These are phyloP conservation scores for Plasmodium malariae DNA, from an alignment of 169 alveolate species.

Conservation along the genomic window DNA sequence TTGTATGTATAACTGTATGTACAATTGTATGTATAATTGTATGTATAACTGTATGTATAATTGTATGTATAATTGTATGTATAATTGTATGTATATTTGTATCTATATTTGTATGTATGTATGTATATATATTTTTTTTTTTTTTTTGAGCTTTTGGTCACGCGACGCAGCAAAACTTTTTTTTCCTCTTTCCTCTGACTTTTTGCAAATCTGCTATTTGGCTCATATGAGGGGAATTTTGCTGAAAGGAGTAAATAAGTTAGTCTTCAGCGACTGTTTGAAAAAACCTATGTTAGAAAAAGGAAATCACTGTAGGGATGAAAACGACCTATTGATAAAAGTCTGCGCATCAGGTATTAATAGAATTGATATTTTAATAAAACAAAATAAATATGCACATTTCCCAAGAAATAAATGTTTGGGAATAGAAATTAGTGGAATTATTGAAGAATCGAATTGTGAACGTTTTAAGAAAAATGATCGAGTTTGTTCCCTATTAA, in stretches of 20 bases:
- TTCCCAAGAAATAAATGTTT: not conserved
- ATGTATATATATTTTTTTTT: not conserved
- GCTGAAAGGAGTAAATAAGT: conserved; percentile 2
- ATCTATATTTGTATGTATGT: not conserved
- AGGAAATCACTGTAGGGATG: not conserved
- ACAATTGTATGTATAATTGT: no score
- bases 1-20: no score
- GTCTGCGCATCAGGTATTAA: conserved; percentile 14
- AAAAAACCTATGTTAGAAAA: conserved; percentile 12
- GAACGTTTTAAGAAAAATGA: conserved; percentile 5
- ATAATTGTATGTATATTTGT: no score
- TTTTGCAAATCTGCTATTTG: not conserved
- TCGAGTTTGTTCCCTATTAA: conserved; percentile 16
- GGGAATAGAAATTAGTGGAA: conserved; percentile 27
- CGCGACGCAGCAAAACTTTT: no score
- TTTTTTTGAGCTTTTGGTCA: not conserved
- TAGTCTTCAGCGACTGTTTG: not conserved
- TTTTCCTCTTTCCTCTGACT: not conserved
- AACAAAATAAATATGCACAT: conserved; percentile 8
- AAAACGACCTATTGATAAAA: conserved; percentile 11
- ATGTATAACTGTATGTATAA: no score
- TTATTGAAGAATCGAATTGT: conserved; percentile 26
- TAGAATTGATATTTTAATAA: conserved; percentile 17
- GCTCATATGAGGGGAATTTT: not conserved
- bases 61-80: no score